Base-by-base conservation (phyloP, 768 basidiomycete genomes). In the Tephrocybe rancida region DNA sequence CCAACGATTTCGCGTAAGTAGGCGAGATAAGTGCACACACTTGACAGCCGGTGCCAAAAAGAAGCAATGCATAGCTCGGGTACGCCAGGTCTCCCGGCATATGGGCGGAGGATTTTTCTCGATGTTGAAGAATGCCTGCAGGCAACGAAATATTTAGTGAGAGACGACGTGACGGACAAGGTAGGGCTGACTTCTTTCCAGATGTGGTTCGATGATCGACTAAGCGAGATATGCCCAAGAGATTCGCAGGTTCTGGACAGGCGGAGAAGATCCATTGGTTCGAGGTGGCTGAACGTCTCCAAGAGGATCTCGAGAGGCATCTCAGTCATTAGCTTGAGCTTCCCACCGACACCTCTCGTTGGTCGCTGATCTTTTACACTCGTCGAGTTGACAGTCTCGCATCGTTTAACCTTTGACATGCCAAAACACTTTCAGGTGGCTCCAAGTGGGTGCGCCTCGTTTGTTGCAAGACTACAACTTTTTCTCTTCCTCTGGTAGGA, bases 271-370 rank as follows among this genome's bases (percentile, higher is more conserved):
- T 79, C 76, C 9, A 61, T 19, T 24, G 77, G 75, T 22, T 70
- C 52, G 7, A 79, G 61, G 27, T 73, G 61, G 7, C 64, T 56
- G 55, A 75, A 71, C 21, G 76, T 73, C 67, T 80, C 67, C n/a
- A 66, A 57, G 9, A 71, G 61, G 10, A 72, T 59, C 42, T 73
- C 72, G 30, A 72, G 24, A 4, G 70, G 71, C 47, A 72, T 65
- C 50, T 73, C 70, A 10, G 65, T 69, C 44, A 72, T 61, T 24
- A 61, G 44, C 26, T 56, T 58, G 27, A 71, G 56, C 25, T 67
- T 62, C 11, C 69, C 71, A 37, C 35, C 11, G 16, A 16, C 16
- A 13, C 35, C 7, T 16, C 35, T 37, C 30, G 30, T 32, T 7
- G 7, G 30, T 32, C 30, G 7, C 30, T 32, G n/a, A n/a, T n/a